Conservation (phyloP, 208 protist genomes). For the Leishmania major region DNA sequence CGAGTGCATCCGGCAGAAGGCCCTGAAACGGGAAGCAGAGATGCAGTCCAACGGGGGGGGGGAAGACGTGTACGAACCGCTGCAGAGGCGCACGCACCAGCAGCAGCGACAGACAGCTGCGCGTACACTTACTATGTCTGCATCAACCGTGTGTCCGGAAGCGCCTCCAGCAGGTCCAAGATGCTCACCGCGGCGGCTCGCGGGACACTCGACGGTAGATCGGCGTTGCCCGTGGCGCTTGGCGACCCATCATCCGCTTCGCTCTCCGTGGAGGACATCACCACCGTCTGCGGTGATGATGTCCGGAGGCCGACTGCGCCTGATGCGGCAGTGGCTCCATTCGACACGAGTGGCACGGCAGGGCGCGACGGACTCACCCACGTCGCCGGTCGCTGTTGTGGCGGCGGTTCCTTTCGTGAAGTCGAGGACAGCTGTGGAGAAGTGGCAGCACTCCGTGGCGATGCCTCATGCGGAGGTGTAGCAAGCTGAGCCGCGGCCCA, state of each 20-base stretch:
- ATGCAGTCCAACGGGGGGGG: background rate
- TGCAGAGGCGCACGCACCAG: background rate
- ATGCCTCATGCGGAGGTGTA: background rate
- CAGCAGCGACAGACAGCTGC: background rate
- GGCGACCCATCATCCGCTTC: background rate
- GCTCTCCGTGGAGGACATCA: constrained; percentile 9
- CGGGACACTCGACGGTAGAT: background rate
- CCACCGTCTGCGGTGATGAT: constrained; percentile 3
- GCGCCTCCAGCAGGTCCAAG: constrained; percentile 33
- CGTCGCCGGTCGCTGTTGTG: background rate
- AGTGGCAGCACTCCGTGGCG: background rate
- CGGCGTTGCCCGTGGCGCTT: background rate
- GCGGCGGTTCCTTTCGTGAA: background rate
- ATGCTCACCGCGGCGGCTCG: constrained; percentile 13
- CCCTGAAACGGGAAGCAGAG: background rate
- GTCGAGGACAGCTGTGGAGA: background rate
- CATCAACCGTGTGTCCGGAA: constrained; percentile 28
- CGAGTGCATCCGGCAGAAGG: background rate
- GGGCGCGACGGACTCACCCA: background rate
- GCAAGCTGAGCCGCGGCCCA: background rate
- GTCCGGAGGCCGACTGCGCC: background rate
- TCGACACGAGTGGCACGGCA: background rate
- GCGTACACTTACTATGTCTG: constrained; percentile 6
- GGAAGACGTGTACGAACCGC: background rate
- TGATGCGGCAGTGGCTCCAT: background rate